A percentile compares a stretch with the other conserved stretches of the same genome.
phyloP scores from a whole-genome alignment of 257 asterid genomes.

The Paraleonurus japonicus region DNA sequence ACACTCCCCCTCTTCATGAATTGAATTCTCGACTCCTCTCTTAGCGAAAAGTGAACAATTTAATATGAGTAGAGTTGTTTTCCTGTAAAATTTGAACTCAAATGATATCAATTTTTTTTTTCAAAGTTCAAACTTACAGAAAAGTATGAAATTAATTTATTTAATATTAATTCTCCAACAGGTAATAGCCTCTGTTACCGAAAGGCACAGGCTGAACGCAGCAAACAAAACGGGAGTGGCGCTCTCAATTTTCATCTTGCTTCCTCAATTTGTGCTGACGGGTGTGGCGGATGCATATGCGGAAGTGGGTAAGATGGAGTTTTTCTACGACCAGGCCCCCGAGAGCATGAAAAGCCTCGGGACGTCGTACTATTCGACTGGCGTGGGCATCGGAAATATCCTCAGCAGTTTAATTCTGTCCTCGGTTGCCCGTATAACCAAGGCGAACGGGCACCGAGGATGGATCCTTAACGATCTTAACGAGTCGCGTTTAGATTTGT shows the following conservation, averaged over 20 bases:
- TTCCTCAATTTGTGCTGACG: constrained; percentile 45
- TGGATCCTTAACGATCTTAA: constrained; percentile 34
- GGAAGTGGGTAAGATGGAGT: constrained; percentile 44
- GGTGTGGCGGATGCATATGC: constrained; percentile 47
- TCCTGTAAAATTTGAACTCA: too few species aligned
- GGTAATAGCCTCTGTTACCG: constrained; percentile 33
- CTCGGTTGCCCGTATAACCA: constrained; percentile 24
- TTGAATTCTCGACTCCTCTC: too few species aligned
- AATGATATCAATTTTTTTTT: too few species aligned
- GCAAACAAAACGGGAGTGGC: constrained; percentile 13
- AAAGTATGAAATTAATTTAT: too few species aligned
- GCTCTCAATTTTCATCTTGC: constrained; percentile 6
- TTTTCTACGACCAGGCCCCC: constrained; percentile 34
- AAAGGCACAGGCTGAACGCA: constrained; percentile 30
- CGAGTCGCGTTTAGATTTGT: constrained; percentile 36
- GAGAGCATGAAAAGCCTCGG: constrained; percentile 43
- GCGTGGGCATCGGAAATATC: constrained; percentile 39
- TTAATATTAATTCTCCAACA: too few species aligned
- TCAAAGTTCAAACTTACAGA: too few species aligned
- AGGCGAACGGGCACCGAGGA: constrained; percentile 23
- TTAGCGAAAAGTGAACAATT: too few species aligned
- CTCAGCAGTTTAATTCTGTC: constrained; percentile 34
- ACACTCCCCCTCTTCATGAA: too few species aligned
- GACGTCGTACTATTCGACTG: constrained; percentile 31
- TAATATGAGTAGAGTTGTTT: too few species aligned